phyloP scores from a whole-genome alignment of 2,329 filamentous ascomycete genomes.

The Colletotrichum tabaci region DNA sequence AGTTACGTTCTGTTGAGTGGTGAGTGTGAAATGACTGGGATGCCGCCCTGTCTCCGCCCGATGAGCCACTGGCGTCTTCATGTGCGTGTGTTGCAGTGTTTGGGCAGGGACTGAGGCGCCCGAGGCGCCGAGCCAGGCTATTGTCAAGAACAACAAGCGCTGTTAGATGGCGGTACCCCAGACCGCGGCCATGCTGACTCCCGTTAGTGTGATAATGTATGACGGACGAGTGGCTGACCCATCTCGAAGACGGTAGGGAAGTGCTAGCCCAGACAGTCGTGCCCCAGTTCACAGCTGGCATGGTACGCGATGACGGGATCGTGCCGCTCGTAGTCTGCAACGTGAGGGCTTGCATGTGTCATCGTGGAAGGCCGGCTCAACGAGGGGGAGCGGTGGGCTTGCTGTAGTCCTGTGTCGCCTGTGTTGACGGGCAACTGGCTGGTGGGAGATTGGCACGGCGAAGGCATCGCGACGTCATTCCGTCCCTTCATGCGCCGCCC shows the following conservation, averaged over 20 bases:
- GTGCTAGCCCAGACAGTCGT: background rate
- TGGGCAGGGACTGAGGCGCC: slow-evolving; percentile 21
- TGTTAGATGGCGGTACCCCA: background rate
- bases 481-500: background rate
- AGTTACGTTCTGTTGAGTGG: background rate
- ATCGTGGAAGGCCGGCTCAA: background rate
- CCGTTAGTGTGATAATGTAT: background rate
- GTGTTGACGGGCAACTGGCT: too few species aligned
- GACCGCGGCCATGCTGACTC: background rate
- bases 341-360: slow-evolving; percentile 5
- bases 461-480: slow-evolving; percentile 32
- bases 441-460: too few species aligned
- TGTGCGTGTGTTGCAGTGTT: background rate
- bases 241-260: background rate
- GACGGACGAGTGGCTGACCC: background rate
- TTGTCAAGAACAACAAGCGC: background rate
- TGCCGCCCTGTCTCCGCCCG: slow-evolving; percentile 7
- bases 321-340: background rate
- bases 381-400: background rate
- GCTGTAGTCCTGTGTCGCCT: background rate
- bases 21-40: slow-evolving; percentile 26
- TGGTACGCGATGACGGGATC: slow-evolving; percentile 28
- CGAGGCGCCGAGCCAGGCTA: slow-evolving; percentile 7
- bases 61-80: slow-evolving; percentile 11
- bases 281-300: background rate